Base-by-base conservation (phyloP, 805 yeast species). In the Metschnikowia kofuensis region DNA sequence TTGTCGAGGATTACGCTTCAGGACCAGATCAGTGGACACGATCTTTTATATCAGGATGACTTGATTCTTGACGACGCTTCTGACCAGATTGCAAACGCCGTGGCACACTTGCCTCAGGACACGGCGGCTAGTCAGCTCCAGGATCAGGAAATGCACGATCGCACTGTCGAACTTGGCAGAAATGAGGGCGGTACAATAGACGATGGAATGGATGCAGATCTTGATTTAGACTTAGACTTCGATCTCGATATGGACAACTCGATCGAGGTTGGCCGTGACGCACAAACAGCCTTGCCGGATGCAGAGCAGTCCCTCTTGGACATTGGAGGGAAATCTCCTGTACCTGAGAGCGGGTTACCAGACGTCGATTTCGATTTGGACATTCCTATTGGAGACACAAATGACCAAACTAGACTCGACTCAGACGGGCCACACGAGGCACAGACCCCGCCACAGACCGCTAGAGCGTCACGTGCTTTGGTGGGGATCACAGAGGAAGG, bases 21-120 rank as follows among this genome's bases (percentile, higher is more conserved):
- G 58, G 96, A 90, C 66, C 87, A 88, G 15, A 84, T 89, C 40
- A 85, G 96, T 0, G 88, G 84, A 50, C 76, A 83, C 35, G 95
- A 88, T 60, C 79, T 89, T 54, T 69, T 87, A 37, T 79, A 78
- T 53, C 87, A 83, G 55, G 87, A 82, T 40, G 86, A 86, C 31
- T 67, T 74, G 53, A 55, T 64, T 31, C 59, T 72, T 46, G 73
- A 68, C 42, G 71, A 67, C 13, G 63, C 56, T 14, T 34, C 45
- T 1, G 44, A 45, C 34, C 43, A 45, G 3, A 38, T 48, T 10
- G 49, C 46, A 6, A 21, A 42, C 11, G 50, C 50, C 30, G 45
- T 29, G 31, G 44, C 43, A 2, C 40, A 29, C 35, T 42, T 47
- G 16, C 50, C 44, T 11, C 50, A 37, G 32, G 50, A 29, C 26